Percentiles rank a stretch among this genome's conserved stretches.
These are phyloP conservation scores for Pythium dissimile DNA, from an alignment of 352 stramenopile genomes.

Conservation along the genomic window DNA sequence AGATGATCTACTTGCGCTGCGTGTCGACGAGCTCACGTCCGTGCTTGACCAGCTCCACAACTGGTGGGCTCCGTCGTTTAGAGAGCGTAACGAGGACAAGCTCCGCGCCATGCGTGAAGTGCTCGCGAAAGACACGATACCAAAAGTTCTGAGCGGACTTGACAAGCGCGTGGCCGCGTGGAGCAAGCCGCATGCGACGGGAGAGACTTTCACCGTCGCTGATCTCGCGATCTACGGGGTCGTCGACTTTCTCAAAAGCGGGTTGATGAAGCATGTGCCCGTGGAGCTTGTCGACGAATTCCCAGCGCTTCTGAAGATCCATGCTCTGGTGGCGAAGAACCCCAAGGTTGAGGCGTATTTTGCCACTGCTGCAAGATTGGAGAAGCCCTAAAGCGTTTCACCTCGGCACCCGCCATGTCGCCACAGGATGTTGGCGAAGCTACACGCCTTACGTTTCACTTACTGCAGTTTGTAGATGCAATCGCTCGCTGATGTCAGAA, in stretches of 20 bases:
- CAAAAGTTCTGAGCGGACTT: conserved; percentile 31
- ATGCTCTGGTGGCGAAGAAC: neutral
- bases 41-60: conserved; percentile 30
- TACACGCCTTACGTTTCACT: no score
- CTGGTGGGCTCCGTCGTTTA: conserved; percentile 15
- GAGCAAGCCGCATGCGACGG: conserved; percentile 22
- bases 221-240: conserved; percentile 51
- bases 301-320: neutral
- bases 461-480: no score
- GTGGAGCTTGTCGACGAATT: neutral
- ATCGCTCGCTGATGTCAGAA: no score
- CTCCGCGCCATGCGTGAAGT: conserved; percentile 28
- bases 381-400: no score
- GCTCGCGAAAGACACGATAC: conserved; percentile 33
- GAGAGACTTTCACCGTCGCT: conserved; percentile 30
- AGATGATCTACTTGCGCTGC: neutral
- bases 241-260: conserved; percentile 11
- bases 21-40: conserved; percentile 34
- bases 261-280: neutral
- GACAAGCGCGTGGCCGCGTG: conserved; percentile 28
- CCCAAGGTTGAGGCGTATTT: neutral
- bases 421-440: no score
- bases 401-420: no score
- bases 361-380: no score
- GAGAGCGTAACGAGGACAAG: conserved; percentile 25